These are phyloP conservation scores for Selenicereus undatus DNA, from an alignment of 148 eudicot genomes.

Conservation along the genomic window DNA sequence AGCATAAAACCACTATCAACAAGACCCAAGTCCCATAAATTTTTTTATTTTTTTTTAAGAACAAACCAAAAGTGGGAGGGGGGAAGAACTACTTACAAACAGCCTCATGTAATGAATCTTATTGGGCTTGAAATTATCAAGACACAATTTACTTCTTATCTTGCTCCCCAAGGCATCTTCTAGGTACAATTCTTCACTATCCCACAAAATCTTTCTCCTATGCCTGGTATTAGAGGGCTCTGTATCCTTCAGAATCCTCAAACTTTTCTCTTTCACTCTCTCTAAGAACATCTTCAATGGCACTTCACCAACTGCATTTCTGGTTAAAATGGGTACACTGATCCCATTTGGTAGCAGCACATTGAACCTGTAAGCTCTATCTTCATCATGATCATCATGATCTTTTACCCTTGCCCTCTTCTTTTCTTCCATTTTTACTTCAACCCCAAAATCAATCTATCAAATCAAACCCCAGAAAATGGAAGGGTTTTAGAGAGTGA, in stretches of 20 bases:
- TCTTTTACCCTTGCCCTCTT: conserved; percentile 10
- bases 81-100: conserved; percentile 14
- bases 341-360: conserved; percentile 20
- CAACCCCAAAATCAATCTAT: background rate
- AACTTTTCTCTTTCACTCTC: conserved; percentile 22
- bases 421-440: conserved; percentile 1
- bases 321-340: background rate
- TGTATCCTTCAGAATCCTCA: conserved; percentile 2
- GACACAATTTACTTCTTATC: background rate
- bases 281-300: conserved; percentile 28
- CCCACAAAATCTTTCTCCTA: conserved; percentile 40
- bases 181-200: conserved; percentile 30
- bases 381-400: background rate
- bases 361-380: conserved; percentile 24
- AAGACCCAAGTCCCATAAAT: background rate
- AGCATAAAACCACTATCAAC: background rate
- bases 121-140: conserved; percentile 14
- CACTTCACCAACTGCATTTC: conserved; percentile 25
- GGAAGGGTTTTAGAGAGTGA: no score
- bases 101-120: conserved; percentile 19
- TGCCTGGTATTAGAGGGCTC: conserved; percentile 6
- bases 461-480: background rate
- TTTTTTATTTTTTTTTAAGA: no score
- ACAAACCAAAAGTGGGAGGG: background rate
- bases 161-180: conserved; percentile 35